Percentiles rank a stretch among this genome's conserved stretches.
These are phyloP conservation scores for Porodaedalea pini DNA, from an alignment of 1,284 basidiomycete species.

Conservation along the genomic window DNA sequence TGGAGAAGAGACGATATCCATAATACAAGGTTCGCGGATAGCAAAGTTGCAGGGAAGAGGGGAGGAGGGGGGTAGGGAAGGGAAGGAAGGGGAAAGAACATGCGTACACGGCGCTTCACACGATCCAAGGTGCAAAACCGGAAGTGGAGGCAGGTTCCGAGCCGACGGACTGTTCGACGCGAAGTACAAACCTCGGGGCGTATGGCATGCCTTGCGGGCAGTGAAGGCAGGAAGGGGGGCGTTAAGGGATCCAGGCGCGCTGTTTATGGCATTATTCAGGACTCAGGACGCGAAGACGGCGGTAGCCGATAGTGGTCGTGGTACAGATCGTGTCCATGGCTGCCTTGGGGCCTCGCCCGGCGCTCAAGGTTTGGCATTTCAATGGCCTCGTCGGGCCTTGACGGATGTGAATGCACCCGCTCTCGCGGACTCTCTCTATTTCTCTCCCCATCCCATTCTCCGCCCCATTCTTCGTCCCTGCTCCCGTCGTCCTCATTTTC, in stretches of 20 bases:
- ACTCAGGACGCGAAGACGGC: not conserved
- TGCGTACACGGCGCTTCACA: not conserved
- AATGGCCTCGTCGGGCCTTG: not conserved
- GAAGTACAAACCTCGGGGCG: slow-evolving; percentile 1
- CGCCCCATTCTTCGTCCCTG: not conserved
- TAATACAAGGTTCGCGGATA: too few species aligned
- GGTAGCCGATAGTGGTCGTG: slow-evolving; percentile 9
- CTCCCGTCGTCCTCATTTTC: not conserved
- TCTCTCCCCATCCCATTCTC: not conserved
- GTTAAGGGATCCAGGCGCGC: not conserved
- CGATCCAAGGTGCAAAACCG: not conserved
- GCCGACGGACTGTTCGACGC: not conserved
- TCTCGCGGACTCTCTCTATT: not conserved
- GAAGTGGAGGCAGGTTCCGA: not conserved
- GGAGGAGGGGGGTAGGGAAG: not conserved
- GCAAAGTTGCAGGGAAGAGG: not conserved
- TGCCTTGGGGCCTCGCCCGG: not conserved
- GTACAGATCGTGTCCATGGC: slow-evolving; percentile 7
- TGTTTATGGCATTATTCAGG: not conserved
- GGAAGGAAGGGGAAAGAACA: not conserved
- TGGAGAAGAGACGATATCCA: not conserved
- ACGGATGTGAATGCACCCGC: not conserved
- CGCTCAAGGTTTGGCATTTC: slow-evolving; percentile 1
- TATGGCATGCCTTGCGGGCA: not conserved
- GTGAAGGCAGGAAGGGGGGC: not conserved